Evolutionary conservation across 2,329 filamentous ascomycete species (phyloP), one percentile per base, ranked within the genome.

Genomic region (Aspergillus tamarii): DNA sequence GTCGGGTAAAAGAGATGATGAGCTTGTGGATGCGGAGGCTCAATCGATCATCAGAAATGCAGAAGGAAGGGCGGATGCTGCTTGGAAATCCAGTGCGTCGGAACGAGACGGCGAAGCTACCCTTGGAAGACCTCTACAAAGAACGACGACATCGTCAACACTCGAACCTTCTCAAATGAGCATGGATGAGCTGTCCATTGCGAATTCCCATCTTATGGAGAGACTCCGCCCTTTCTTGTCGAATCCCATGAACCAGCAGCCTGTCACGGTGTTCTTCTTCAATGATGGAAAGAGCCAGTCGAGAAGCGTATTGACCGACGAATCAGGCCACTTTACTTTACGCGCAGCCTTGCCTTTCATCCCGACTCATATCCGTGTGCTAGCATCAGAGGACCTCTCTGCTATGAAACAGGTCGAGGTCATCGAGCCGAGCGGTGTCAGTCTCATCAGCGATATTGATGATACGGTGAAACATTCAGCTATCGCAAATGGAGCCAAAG

Each of bases 391-490:
- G 73, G 86, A 89, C 63, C 83, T 99, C 4, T 96, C 94, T 19
- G 89, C 89, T 0, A 92, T 90, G 1, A 91, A 95, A 67, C 86
- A 91, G 61, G 85, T 99, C 52, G 84, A 88, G 46, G 82, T 98
- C 57, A 93, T 91, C 4, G 90, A 94, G 63, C 87, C 91, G 0
- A 83, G 82, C 26, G 95, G 95, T 46, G 87, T 99, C 66, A 98
- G 94, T 76, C 74, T 99, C 63, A 98, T 99, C 76, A 98, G 93
- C 75, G 95, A 99, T 75, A 95, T 99, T 67, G 95, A 99, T 73
- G 95, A 99, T 77, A 99, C 95, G 0, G 90, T 99, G 74, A 99
- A 99, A 77, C 91, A 93, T 72, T 97, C 95, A 23, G 96, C 94
- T 62, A 97, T 99, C 68, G 87, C 88, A 2, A 87, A 87, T 59